phyloP scores from a whole-genome alignment of 352 stramenopile genomes.

The Phytophthora pinifolia region DNA sequence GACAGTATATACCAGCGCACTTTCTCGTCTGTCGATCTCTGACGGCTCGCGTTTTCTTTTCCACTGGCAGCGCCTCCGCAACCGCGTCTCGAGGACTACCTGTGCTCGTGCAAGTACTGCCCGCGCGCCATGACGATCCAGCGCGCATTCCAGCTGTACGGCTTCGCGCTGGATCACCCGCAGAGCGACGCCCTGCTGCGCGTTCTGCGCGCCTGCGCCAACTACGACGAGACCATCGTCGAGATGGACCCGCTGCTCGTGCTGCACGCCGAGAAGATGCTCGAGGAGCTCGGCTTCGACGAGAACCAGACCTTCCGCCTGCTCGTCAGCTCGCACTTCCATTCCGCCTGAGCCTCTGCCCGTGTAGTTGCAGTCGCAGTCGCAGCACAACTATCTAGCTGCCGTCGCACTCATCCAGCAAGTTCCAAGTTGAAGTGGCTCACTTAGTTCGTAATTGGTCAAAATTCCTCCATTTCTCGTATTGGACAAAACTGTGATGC shows the following conservation, averaged over 20 bases:
- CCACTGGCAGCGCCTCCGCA: conserved; percentile 5
- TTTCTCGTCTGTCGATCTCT: neutral
- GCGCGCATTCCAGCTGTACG: conserved; percentile 43
- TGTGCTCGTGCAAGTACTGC: conserved; percentile 68
- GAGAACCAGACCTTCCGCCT: conserved; percentile 65
- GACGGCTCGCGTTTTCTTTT: conserved; percentile 4
- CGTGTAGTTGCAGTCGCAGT: no score
- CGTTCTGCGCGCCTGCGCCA: conserved; percentile 60
- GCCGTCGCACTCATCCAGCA: no score
- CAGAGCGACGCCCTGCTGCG: conserved; percentile 41
- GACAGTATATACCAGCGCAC: neutral
- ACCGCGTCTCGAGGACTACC: conserved; percentile 46
- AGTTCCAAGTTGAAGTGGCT: conserved; percentile 8
- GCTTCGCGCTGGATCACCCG: conserved; percentile 35
- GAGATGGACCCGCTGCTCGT: conserved; percentile 42
- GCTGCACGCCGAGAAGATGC: conserved; percentile 50
- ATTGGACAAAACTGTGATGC: neutral
- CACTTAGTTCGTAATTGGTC: neutral
- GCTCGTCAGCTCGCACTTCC: conserved; percentile 45
- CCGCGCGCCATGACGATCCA: conserved; percentile 51
- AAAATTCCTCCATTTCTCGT: neutral
- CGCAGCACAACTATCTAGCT: no score
- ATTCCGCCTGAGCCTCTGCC: conserved; percentile 7
- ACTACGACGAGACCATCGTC: conserved; percentile 70
- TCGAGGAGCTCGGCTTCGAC: conserved; percentile 42